Evolutionary conservation across 257 asterid genomes (phyloP).

Genomic region (Anisodus tanguticus): DNA sequence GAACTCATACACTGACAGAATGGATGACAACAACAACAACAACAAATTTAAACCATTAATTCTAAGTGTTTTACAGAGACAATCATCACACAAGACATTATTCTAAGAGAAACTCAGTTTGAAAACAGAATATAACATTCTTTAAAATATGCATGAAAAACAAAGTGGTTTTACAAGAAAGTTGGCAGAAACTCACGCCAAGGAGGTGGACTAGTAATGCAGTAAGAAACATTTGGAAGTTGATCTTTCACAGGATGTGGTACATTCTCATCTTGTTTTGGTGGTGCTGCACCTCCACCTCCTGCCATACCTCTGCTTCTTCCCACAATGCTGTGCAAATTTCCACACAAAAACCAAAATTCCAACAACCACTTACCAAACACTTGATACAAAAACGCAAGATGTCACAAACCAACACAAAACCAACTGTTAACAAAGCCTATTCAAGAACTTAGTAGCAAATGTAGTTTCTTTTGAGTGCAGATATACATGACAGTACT

Average conservation of each 20-base stretch:
- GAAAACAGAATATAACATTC: too few relatives aligned
- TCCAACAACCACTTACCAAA: neutral
- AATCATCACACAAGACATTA: neutral
- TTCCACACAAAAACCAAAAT: conserved; percentile 17
- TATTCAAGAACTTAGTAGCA: neutral
- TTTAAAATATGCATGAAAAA: conserved; percentile 4
- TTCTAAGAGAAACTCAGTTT: neutral
- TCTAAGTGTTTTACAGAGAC: neutral
- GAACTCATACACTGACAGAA: neutral
- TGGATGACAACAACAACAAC: neutral
- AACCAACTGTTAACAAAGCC: neutral
- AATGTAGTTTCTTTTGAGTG: conserved; percentile 9
- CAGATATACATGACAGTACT: neutral
- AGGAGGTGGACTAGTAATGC: conserved; percentile 95
- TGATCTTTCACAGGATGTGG: conserved; percentile 94
- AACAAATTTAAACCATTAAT: neutral
- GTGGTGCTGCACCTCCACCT: conserved; percentile 75
- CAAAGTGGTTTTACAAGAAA: conserved; percentile 6
- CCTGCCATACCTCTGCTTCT: conserved; percentile 59
- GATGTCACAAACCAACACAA: conserved; percentile 25
- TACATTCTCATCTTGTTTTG: conserved; percentile 73
- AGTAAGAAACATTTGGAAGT: conserved; percentile 77
- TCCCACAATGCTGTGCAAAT: conserved; percentile 8
- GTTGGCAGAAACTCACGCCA: conserved; percentile 72
- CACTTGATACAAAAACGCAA: conserved; percentile 23